These are phyloP conservation scores for Leccinum variicolor DNA, from an alignment of 768 basidiomycete genomes.

Conservation along the genomic window DNA sequence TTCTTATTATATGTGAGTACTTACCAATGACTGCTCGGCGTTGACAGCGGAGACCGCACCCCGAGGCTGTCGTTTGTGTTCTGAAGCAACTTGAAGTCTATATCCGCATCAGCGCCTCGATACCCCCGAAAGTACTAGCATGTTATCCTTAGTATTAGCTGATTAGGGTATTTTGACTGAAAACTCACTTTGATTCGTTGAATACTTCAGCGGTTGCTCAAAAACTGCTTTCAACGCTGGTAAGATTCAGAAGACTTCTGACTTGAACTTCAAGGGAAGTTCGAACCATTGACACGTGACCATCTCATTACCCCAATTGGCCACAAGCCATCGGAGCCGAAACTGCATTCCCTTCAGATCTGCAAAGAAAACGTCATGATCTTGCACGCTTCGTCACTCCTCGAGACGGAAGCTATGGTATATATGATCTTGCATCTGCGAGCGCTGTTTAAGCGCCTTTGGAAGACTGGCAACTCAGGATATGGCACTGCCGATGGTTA, in stretches of 20 bases:
- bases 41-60: too few species aligned
- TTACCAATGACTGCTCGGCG: background rate
- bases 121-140: background rate
- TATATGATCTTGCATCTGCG: background rate
- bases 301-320: background rate
- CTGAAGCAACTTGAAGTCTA: background rate
- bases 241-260: background rate
- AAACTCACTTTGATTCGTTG: background rate
- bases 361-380: background rate
- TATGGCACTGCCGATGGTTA: background rate
- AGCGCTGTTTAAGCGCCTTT: background rate
- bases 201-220: background rate
- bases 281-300: background rate
- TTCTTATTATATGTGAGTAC: background rate
- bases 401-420: background rate
- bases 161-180: background rate
- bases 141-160: background rate
- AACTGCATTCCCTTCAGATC: background rate
- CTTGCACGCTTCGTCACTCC: background rate
- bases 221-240: background rate
- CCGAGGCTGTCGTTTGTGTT: background rate
- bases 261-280: background rate
- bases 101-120: background rate
- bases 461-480: background rate
- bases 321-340: background rate